These are phyloP conservation scores for Alternaria atra DNA, from an alignment of 2,329 filamentous ascomycete species.

Conservation along the genomic window DNA sequence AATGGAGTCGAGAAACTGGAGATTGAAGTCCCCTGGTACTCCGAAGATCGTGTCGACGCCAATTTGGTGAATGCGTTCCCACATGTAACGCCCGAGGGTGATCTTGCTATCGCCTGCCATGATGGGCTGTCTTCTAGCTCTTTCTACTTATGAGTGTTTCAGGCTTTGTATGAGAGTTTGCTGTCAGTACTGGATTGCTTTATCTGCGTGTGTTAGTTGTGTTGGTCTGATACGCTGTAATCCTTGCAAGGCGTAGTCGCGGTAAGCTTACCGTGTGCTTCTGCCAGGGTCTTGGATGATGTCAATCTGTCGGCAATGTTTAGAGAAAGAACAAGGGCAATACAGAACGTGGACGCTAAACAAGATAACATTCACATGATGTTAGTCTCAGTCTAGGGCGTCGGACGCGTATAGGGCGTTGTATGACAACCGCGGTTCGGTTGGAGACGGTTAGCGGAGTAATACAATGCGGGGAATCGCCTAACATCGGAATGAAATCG, in stretches of 20 bases:
- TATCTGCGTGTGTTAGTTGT: neutral
- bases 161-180: neutral
- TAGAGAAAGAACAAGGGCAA: neutral
- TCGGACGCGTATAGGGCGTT: conserved; percentile 16
- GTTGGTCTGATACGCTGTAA: neutral
- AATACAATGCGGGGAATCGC: conserved; percentile 15
- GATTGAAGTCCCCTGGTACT: conserved; percentile 58
- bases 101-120: conserved; percentile 37
- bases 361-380: conserved; percentile 8
- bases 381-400: conserved; percentile 19
- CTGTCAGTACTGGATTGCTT: neutral
- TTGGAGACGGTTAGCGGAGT: conserved; percentile 25
- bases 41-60: conserved; percentile 54
- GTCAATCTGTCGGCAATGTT: neutral
- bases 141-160: neutral
- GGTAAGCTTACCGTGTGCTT: conserved; percentile 6
- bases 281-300: neutral
- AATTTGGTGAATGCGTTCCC: conserved; percentile 53
- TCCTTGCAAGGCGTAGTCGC: neutral
- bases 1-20: conserved; percentile 56
- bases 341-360: neutral
- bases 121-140: neutral
- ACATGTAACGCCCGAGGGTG: conserved; percentile 55
- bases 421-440: conserved; percentile 29
- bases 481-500: conserved; percentile 15